Conservation (phyloP, 345 rosid species). For the Acer yangbiense region DNA sequence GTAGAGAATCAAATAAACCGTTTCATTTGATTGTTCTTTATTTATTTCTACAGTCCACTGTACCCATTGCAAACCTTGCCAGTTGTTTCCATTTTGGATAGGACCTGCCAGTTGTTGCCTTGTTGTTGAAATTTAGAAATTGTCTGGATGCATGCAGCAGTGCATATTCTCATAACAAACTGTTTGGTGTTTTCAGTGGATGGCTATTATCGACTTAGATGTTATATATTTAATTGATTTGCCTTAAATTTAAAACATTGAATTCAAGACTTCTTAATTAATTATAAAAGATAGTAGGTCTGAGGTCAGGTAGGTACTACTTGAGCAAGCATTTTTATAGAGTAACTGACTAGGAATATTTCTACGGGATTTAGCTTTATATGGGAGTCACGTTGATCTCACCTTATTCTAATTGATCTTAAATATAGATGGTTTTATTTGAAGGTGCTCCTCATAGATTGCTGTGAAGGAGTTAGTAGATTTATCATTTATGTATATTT, state of each 20-base stretch:
- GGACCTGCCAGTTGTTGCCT: slow-evolving; percentile 1
- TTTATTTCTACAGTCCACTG: neutral
- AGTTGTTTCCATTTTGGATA: neutral
- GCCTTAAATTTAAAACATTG: neutral
- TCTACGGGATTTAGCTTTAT: slow-evolving; percentile 1
- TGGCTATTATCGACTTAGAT: neutral
- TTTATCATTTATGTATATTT: neutral
- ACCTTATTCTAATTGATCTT: neutral
- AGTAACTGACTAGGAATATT: slow-evolving; percentile 1
- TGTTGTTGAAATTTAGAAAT: neutral
- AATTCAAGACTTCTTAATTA: neutral
- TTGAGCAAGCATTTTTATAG: neutral
- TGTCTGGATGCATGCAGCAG: neutral
- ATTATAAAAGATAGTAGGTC: neutral
- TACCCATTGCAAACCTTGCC: neutral
- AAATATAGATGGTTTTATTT: neutral
- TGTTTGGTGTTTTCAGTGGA: neutral
- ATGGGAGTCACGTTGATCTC: neutral
- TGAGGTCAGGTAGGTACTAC: neutral
- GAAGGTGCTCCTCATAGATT: slow-evolving; percentile 2
- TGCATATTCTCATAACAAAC: neutral
- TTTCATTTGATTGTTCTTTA: no score
- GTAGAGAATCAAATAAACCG: no score
- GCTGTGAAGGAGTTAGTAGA: neutral
- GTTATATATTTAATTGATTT: neutral